Evolutionary conservation across 2,329 filamentous ascomycete genomes (phyloP), one percentile per base, ranked within the genome.

Genomic region (Aspergillus ochraceoroseus): DNA sequence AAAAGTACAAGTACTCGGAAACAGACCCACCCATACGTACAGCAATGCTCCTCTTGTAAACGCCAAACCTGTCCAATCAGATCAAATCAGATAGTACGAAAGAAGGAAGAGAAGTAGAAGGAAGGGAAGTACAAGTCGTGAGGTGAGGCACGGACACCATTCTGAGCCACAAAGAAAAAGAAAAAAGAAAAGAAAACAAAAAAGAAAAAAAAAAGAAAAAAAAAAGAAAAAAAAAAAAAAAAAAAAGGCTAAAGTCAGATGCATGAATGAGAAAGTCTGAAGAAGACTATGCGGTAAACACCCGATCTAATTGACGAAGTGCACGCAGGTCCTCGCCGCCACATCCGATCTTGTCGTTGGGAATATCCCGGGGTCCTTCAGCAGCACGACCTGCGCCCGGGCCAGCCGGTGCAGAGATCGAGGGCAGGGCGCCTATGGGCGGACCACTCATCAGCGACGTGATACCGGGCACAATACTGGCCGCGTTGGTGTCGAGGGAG

Each of bases 301-400:
- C 72, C 14, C 69, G 64, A 61, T 87, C 79, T 34, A 87, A 66
- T 57, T 84, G 79, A 48, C 79, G 73, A 31, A 86, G 61, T 1
- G 80, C 81, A 49, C 80, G 71, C 46, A 74, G 74, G 50, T 86
- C 83, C 58, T 85, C 82, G 23, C 65, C 62, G 12, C 73, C 70
- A 33, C 76, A 78, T 4, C 71, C 74, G 17, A 77, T 62, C 48
- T 77, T 77, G 44, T 76, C 72, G 35, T 69, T 74, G 5, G 74
- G 74, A 34, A 78, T 77, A 53, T 77, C 75, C 39, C 72, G 70
- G 5, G 74, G 70, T 20, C 68, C 69, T 14, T 68, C 67, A 4
- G 53, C 66, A 4, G 54, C 51, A 32, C 37, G 54, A 41, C 32
- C 52, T 46, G 30, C 44, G 29, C 25, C 40, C 31, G 55, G 44